Evolutionary conservation across 169 alveolate species (phyloP), one percentile per base, ranked within the genome.

Genomic region (Fabrea salina): DNA sequence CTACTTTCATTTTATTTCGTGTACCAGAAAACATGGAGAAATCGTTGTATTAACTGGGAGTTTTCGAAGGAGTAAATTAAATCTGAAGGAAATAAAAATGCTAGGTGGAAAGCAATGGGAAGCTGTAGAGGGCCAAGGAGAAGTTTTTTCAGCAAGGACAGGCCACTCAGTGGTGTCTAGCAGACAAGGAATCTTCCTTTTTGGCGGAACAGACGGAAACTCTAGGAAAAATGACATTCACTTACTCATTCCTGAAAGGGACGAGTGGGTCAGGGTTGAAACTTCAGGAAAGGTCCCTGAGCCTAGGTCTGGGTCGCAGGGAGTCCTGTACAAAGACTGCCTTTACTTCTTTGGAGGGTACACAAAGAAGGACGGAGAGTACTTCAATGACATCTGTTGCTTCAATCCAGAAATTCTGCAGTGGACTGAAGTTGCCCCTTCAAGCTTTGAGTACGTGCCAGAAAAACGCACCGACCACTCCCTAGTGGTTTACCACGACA

Each of bases 361-460:
- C 82, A 92, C 96, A 19, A 84, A 85, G 82, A 90, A 89, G 79
- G 95, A 91, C 53, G 96, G 96, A 53, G 95, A 90, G 61, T 92
- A 92, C 82, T 92, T 92, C 92, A 88, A 88, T 70, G 96, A 92
- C 59, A 80, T 90, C 39, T 88, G 72, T 76, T 50, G 50, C 37
- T 74, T 74, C 40, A n/a, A 51, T 22, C 50, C 40, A 33, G 19
- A 19, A 61, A 58, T 59, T 72, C 51, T 30, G 57, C 78, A 13
- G 35, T 47, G 66, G 57, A 32, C 33, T 22, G 56, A 64, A 64
- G 70, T 80, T 47, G 19, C 32, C 22, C 71, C 79, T 16, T 51
- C 82, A 37, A 19, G 74, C 22, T 40, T 41, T 40, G 81, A 83
- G 11, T 84, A 67, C 35, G 74, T 80, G 1, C 89, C 92, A 0